Percentiles rank a stretch among this genome's conserved stretches.
These are phyloP conservation scores for Beta vulgaris DNA, from an alignment of 148 eudicot genomes.

Conservation along the genomic window DNA sequence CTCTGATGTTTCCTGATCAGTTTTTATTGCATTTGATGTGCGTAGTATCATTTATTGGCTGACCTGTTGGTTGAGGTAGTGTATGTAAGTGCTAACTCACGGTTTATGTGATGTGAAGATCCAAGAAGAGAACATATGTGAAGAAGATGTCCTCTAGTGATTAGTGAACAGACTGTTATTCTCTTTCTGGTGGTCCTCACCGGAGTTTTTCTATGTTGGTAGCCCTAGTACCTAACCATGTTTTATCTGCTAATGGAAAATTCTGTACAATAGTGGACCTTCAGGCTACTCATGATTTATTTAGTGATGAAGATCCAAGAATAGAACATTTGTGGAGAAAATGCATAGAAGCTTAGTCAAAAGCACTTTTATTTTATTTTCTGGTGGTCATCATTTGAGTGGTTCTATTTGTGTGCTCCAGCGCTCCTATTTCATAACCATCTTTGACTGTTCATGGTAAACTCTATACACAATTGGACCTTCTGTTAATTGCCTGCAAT, in stretches of 20 bases:
- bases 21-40: not conserved
- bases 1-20: too few species aligned
- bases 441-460: not conserved
- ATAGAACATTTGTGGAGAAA: not conserved
- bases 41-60: not conserved
- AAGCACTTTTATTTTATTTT: not conserved
- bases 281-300: too few species aligned
- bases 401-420: not conserved
- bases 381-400: not conserved
- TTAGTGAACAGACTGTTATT: too few species aligned
- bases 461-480: not conserved
- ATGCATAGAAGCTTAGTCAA: not conserved
- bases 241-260: too few species aligned
- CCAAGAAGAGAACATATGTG: not conserved
- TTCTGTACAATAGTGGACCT: too few species aligned
- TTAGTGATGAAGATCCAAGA: not conserved
- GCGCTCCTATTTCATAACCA: not conserved
- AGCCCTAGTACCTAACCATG: too few species aligned
- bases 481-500: not conserved
- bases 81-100: not conserved
- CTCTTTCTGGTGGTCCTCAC: too few species aligned
- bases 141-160: too few species aligned
- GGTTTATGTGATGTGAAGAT: not conserved
- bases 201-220: too few species aligned
- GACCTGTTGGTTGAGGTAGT: not conserved